A percentile compares a stretch with the other conserved stretches of the same genome.
These are phyloP conservation scores for Saitozyma sp. DNA, from an alignment of 768 basidiomycete genomes.

Conservation along the genomic window DNA sequence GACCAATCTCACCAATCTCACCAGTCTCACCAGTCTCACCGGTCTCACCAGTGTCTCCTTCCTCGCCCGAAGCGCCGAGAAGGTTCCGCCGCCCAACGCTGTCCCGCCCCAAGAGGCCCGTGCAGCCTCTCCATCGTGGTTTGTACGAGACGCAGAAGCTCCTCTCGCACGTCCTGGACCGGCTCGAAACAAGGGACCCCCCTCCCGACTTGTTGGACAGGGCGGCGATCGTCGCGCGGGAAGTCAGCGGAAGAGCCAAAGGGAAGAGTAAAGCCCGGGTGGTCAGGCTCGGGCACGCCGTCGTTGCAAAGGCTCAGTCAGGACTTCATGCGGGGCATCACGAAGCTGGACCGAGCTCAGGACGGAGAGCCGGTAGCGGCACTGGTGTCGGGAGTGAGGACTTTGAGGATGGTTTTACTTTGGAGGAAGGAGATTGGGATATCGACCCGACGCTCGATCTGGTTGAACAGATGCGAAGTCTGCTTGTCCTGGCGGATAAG, in stretches of 20 bases:
- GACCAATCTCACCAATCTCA: conserved; percentile 11
- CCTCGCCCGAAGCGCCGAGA: conserved; percentile 9
- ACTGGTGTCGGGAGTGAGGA: conserved; percentile 18
- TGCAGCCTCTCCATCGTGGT: conserved; percentile 17
- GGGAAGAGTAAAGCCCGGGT: conserved; percentile 40
- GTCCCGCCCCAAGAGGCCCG: conserved; percentile 17
- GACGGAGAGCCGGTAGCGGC: background rate
- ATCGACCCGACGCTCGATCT: conserved; percentile 25
- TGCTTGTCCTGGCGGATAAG: conserved; percentile 32
- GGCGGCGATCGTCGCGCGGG: conserved; percentile 57
- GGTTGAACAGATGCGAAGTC: conserved; percentile 31
- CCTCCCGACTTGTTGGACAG: conserved; percentile 44
- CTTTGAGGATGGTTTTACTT: conserved; percentile 13
- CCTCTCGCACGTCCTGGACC: conserved; percentile 64
- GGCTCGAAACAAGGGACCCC: conserved; percentile 60
- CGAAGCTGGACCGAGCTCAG: background rate
- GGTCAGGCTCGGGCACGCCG: conserved; percentile 30
- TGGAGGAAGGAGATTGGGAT: conserved; percentile 31
- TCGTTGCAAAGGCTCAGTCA: conserved; percentile 20
- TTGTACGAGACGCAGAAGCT: conserved; percentile 68
- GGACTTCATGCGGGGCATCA: conserved; percentile 4
- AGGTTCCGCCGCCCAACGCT: conserved; percentile 25
- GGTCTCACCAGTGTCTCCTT: conserved; percentile 9
- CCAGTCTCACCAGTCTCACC: conserved; percentile 5
- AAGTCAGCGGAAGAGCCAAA: conserved; percentile 54